A percentile compares a stretch with the other conserved stretches of the same genome.
Conservation (phyloP, 1,284 basidiomycete species). For the Pyrrhoderma noxium region DNA sequence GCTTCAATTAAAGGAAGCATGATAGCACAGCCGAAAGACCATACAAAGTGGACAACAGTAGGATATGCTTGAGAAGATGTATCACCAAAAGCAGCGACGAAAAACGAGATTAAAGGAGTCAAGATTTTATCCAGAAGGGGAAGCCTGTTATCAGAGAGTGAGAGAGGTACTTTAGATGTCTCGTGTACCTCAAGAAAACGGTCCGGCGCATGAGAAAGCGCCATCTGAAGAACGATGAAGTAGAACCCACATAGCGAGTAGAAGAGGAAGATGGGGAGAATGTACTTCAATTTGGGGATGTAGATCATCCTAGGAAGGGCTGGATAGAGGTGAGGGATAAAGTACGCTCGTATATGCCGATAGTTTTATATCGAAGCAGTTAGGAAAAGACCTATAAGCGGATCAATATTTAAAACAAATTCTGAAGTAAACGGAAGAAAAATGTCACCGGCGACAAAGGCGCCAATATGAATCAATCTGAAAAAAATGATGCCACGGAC, state of each 20-base stretch:
- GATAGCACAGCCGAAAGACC: slow-evolving; percentile 17
- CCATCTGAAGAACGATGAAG: slow-evolving; percentile 17
- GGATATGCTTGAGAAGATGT: slow-evolving; percentile 14
- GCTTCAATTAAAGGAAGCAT: slow-evolving; percentile 16
- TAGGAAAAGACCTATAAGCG: too few species aligned
- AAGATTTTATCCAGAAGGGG: slow-evolving; percentile 15
- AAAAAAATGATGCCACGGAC: too few species aligned
- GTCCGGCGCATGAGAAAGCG: slow-evolving; percentile 13
- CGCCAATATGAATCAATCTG: too few species aligned
- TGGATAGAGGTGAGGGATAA: too few species aligned
- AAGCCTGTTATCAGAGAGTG: slow-evolving; percentile 5
- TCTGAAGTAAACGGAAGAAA: too few species aligned
- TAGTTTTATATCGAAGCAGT: too few species aligned
- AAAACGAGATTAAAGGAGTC: slow-evolving; percentile 17
- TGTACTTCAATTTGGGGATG: slow-evolving; percentile 5
- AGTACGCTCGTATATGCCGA: too few species aligned
- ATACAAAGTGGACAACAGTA: slow-evolving; percentile 16
- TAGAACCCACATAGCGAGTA: slow-evolving; percentile 16
- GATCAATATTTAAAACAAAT: too few species aligned
- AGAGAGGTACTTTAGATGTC: slow-evolving; percentile 15
- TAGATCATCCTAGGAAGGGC: neutral
- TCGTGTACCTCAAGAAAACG: slow-evolving; percentile 18
- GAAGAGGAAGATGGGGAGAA: slow-evolving; percentile 11
- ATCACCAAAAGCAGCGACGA: slow-evolving; percentile 17
- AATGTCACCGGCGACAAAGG: too few species aligned